Base-by-base conservation (phyloP, 2,329 filamentous ascomycete genomes). In the Pseudocercospora eumusae region DNA sequence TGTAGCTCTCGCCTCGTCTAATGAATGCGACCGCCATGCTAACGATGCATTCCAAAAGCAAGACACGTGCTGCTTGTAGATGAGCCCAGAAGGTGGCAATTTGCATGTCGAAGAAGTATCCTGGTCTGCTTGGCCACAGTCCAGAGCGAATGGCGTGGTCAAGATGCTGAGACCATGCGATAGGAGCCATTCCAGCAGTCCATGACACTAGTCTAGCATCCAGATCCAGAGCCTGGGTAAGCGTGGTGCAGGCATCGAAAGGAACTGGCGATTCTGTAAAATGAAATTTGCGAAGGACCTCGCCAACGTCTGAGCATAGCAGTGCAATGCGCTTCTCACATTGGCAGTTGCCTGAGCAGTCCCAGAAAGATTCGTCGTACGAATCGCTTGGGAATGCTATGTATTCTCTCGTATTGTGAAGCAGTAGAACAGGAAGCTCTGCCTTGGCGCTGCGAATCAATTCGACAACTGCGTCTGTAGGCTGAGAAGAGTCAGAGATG, bases 31-130 rank as follows among this genome's bases (percentile, higher is more conserved):
- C 23, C 15, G 20, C 20, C 47, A 50, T 50, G 11, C 47, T 50
- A 6, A 25, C 47, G 23, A 50, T 50, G 23, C 47, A 50, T 50
- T 50, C 47, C 6, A 50, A 4, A 2, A 50, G 23, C 9, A 50
- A 11, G 15, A 50, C 15, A 23, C 47, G 47, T 25, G 47, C 47
- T 23, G 47, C 47, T 27, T 50, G 47, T 28, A 50, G 10, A 27
- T 50, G 47, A 9, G 47, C 18, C 47, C 47, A 50, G 47, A 50
- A 50, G 3, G 47, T 50, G 15, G 47, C 47, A n/a, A 50, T 20
- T 25, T 50, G 47, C 47, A 50, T 50, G 23, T 50, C 47, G 25
- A 15, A 50, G 47, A 50, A 50, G 47, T 50, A 50, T 23, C 47
- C 47, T 15, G 47, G 47, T 23, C 47, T 23, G 13, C 47, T 50